Conservation (phyloP, 2,329 filamentous ascomycete species). For the Apiospora rasikravindrae region DNA sequence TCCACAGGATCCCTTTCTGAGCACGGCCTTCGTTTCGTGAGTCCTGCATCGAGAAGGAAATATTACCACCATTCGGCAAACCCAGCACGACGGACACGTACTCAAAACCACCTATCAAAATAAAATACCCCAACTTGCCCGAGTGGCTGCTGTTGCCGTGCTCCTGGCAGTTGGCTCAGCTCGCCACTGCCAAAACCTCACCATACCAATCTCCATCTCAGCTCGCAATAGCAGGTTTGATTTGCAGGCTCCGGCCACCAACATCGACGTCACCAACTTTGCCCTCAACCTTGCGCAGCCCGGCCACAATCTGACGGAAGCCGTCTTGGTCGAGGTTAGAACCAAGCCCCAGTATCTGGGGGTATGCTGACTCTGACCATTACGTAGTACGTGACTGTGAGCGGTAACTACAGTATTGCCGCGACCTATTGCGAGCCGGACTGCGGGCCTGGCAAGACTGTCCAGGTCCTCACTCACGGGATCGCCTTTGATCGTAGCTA, state of each 20-base stretch:
- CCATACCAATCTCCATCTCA: constrained; percentile 58
- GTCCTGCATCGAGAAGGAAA: not conserved
- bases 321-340: constrained; percentile 46
- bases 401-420: constrained; percentile 60
- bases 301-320: constrained; percentile 49
- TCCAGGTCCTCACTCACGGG: constrained; percentile 59
- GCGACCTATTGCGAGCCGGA: constrained; percentile 67
- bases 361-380: not conserved
- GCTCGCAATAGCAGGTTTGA: constrained; percentile 60
- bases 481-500: constrained; percentile 63
- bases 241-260: constrained; percentile 48
- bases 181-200: constrained; percentile 52
- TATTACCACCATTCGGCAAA: not conserved
- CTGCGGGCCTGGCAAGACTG: constrained; percentile 42
- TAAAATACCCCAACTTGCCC: not conserved
- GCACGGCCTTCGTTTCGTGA: not conserved
- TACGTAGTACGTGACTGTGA: not conserved
- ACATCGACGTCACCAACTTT: constrained; percentile 63
- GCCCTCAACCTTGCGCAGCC: constrained; percentile 52
- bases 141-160: not conserved
- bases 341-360: constrained; percentile 25
- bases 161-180: constrained; percentile 29
- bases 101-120: not conserved
- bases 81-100: not conserved
- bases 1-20: not conserved